These are phyloP conservation scores for Plasmodium blacklocki DNA, from an alignment of 169 alveolate species.

Conservation along the genomic window DNA sequence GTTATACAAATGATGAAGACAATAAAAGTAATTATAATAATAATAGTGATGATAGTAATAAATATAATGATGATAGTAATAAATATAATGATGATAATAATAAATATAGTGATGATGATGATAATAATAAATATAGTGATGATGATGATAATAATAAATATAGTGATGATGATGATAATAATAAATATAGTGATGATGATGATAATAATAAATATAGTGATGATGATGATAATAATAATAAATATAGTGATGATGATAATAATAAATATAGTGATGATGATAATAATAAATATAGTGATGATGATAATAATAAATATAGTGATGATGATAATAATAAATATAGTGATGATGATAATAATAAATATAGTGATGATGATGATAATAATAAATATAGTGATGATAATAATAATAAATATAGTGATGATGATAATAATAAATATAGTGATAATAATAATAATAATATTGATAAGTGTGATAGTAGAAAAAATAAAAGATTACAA, in stretches of 20 bases:
- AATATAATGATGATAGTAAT: too few relatives aligned
- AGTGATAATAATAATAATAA: neutral
- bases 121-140: neutral
- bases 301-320: neutral
- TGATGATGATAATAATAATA: neutral
- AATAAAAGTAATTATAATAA: too few relatives aligned
- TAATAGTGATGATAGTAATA: too few relatives aligned
- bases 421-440: neutral
- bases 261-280: neutral
- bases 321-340: neutral
- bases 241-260: neutral
- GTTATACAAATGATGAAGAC: too few relatives aligned
- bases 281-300: neutral
- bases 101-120: neutral
- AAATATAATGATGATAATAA: neutral
- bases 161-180: neutral
- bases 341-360: neutral
- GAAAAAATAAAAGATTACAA: constrained; percentile 9
- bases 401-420: neutral
- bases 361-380: too few relatives aligned
- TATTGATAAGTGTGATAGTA: neutral
- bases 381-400: neutral
- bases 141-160: neutral
- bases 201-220: neutral
- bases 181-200: neutral